Base-by-base conservation (phyloP, 345 rosid species). In the Cochlearia excelsa region DNA sequence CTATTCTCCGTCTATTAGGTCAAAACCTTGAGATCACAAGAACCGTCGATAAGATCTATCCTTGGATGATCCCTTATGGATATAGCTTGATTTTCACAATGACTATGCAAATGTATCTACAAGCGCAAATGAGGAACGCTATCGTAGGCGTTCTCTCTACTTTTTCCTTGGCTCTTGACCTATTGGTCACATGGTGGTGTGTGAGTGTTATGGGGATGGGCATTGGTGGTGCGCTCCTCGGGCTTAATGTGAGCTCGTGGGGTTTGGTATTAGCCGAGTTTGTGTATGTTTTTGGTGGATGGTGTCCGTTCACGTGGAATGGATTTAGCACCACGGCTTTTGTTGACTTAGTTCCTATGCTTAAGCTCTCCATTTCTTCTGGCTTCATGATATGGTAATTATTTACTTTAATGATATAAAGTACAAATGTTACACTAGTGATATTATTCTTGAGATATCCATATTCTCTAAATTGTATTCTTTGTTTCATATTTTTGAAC, bases 221-320 rank as follows among this genome's bases (percentile, higher is more conserved):
- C 3, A 63, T 74, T 6, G 69, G 65, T 37, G 89, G 89, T 10
- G 86, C 86, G 1, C 78, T 84, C 69, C 9, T 67, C 0, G 75
- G 81, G 2, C 64, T 81, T 74, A 76, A 58, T 47, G 55, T 81
- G 52, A 57, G 81, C 9, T 54, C 44, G 30, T 81, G 86, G 84
- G 9, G 54, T 3, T 48, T 69, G 51, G 72, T 74, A 2, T 30
- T 80, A 23, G 82, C 74, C 3, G 79, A 75, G 79, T 64, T 80
- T 44, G 74, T 80, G 35, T 84, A 81, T 44, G 34, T 79, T 8
- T 75, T 82, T 23, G 81, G 91, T 1, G 87, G 91, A 4, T 78
- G 91, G 88, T 87, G 95, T 62, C 79, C 84, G 3, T 3, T 72
- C 5, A 81, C 88, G 5, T 82, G 95, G 91, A 82, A 66, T n/a